A percentile compares a stretch with the other conserved stretches of the same genome.
Evolutionary conservation across 1,284 basidiomycete species (phyloP).

Genomic region (Serendipita sp.): DNA sequence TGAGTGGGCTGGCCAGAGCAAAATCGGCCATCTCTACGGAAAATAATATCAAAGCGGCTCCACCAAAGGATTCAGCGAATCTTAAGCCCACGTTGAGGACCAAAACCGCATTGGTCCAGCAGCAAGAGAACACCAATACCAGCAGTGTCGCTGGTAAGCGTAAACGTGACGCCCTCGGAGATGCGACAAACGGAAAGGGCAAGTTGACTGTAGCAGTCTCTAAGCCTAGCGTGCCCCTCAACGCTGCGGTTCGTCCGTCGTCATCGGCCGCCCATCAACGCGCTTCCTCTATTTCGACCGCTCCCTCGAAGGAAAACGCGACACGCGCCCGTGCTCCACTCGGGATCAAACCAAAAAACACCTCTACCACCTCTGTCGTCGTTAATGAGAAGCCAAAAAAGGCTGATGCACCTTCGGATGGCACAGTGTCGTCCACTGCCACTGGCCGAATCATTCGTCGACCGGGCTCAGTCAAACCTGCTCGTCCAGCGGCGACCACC

Average conservation of each 20-base stretch:
- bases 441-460: not conserved
- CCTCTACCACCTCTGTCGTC: not conserved
- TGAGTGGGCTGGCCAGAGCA: not conserved
- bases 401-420: not conserved
- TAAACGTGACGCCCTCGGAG: conserved; percentile 3
- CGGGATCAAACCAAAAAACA: not conserved
- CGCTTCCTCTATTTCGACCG: not conserved
- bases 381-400: not conserved
- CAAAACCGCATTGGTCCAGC: not conserved
- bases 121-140: not conserved
- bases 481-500: not conserved
- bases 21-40: not conserved
- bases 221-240: not conserved
- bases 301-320: not conserved
- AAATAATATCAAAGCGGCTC: not conserved
- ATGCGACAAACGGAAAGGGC: not conserved
- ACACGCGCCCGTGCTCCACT: not conserved
- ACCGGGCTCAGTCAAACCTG: not conserved
- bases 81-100: not conserved
- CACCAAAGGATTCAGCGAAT: not conserved
- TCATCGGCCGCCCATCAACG: not conserved
- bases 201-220: not conserved
- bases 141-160: not conserved
- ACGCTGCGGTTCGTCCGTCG: not conserved
- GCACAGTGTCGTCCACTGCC: not conserved